These are phyloP conservation scores for Tylopilus balloui DNA, from an alignment of 768 basidiomycete genomes.

Conservation along the genomic window DNA sequence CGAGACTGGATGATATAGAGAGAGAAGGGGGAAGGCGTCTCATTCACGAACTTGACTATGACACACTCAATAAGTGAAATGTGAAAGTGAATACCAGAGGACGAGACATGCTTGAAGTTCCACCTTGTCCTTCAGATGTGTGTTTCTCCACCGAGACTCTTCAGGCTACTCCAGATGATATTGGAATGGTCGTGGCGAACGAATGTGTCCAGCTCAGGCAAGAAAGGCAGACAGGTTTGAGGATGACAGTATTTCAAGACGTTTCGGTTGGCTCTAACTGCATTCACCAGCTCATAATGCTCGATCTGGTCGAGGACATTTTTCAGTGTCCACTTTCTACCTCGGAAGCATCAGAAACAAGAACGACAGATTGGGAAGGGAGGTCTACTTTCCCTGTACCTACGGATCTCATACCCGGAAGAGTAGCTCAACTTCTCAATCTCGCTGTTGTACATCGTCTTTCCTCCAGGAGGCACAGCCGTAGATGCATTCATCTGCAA, in stretches of 20 bases:
- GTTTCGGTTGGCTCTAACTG: conserved; percentile 42
- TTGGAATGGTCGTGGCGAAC: conserved; percentile 48
- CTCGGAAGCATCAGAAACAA: neutral
- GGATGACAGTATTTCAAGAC: conserved; percentile 46
- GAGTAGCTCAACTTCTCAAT: conserved; percentile 42
- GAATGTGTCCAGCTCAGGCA: conserved; percentile 50
- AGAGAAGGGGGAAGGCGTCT: conserved; percentile 26
- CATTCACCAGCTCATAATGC: conserved; percentile 37
- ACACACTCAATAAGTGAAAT: neutral
- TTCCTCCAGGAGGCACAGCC: conserved; percentile 39
- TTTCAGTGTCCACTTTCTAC: conserved; percentile 47
- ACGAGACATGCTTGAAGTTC: conserved; percentile 34
- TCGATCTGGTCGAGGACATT: conserved; percentile 60
- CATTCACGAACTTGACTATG: conserved; percentile 61
- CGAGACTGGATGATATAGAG: neutral
- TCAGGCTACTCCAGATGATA: conserved; percentile 51
- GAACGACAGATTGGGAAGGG: neutral
- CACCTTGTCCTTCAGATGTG: conserved; percentile 35
- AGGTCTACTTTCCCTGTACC: conserved; percentile 40
- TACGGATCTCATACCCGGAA: conserved; percentile 46
- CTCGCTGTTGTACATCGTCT: conserved; percentile 34
- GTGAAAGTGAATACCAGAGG: neutral
- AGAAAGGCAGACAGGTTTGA: conserved; percentile 40
- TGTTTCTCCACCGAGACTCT: conserved; percentile 49
- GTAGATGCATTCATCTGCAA: conserved; percentile 45